phyloP scores from a whole-genome alignment of 495 filamentous ascomycete genomes.

The Daldinia loculata region DNA sequence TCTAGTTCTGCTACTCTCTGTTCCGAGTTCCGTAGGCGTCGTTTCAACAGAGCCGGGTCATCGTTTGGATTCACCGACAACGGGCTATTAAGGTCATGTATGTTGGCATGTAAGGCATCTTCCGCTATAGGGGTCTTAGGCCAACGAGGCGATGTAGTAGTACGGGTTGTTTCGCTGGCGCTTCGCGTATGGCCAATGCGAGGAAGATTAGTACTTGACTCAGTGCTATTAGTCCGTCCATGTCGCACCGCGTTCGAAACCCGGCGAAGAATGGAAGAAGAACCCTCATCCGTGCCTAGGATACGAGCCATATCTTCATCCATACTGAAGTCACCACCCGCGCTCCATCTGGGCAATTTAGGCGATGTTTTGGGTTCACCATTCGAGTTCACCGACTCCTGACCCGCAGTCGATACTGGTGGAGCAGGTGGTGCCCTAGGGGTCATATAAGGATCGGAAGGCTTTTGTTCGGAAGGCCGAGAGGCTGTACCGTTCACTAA shows the following conservation, averaged over 20 bases:
- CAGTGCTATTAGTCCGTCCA: constrained; percentile 82
- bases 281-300: constrained; percentile 72
- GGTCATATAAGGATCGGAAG: constrained; percentile 68
- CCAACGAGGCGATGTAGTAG: constrained; percentile 66
- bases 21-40: constrained; percentile 80
- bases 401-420: constrained; percentile 59
- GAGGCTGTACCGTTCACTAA: constrained; percentile 50
- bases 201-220: constrained; percentile 56
- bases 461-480: constrained; percentile 53
- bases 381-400: constrained; percentile 64
- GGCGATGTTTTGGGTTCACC: constrained; percentile 70
- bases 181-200: constrained; percentile 60
- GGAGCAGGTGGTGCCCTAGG: constrained; percentile 69
- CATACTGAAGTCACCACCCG: constrained; percentile 81
- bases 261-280: constrained; percentile 79
- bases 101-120: constrained; percentile 59
- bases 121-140: constrained; percentile 79
- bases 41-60: constrained; percentile 75
- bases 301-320: constrained; percentile 92
- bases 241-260: constrained; percentile 94
- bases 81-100: constrained; percentile 77
- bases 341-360: constrained; percentile 75
- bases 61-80: constrained; percentile 70
- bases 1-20: constrained; percentile 87
- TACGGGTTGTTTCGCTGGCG: constrained; percentile 65